Conservation (phyloP, 192 early-diverging fungal genomes). For the Cladochytrium replicatum region DNA sequence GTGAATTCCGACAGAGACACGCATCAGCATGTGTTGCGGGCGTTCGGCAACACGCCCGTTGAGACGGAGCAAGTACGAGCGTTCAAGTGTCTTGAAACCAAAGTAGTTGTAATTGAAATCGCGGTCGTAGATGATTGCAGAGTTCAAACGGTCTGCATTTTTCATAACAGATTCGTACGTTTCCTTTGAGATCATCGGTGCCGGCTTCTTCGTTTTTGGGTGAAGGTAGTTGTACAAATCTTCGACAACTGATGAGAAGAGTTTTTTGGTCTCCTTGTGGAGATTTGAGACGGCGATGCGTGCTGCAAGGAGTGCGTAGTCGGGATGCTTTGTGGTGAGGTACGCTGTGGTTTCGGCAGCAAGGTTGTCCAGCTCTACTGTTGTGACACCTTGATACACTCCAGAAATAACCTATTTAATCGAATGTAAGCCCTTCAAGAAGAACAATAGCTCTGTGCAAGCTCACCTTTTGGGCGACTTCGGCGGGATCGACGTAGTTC, state of each 20-base stretch:
- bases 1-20: constrained; percentile 94
- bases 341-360: constrained; percentile 83
- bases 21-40: constrained; percentile 98
- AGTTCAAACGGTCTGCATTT: constrained; percentile 76
- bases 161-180: constrained; percentile 57
- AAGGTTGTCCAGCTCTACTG: constrained; percentile 92
- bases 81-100: constrained; percentile 98
- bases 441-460: not conserved
- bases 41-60: constrained; percentile 82
- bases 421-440: not conserved
- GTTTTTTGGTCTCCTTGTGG: constrained; percentile 54
- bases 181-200: constrained; percentile 84
- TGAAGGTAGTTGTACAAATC: constrained; percentile 81
- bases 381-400: constrained; percentile 95
- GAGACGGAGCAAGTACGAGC: constrained; percentile 85
- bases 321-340: constrained; percentile 77
- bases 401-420: constrained; percentile 70
- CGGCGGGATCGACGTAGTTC: constrained; percentile 81
- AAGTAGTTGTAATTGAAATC: constrained; percentile 98
- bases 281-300: constrained; percentile 94
- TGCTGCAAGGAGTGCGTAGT: constrained; percentile 92
- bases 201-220: constrained; percentile 76
- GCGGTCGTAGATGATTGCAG: constrained; percentile 94
- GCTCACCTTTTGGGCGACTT: constrained; percentile 82
- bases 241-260: constrained; percentile 73